Base-by-base conservation (phyloP, 2,329 filamentous ascomycete genomes). In the Calonectria montana region DNA sequence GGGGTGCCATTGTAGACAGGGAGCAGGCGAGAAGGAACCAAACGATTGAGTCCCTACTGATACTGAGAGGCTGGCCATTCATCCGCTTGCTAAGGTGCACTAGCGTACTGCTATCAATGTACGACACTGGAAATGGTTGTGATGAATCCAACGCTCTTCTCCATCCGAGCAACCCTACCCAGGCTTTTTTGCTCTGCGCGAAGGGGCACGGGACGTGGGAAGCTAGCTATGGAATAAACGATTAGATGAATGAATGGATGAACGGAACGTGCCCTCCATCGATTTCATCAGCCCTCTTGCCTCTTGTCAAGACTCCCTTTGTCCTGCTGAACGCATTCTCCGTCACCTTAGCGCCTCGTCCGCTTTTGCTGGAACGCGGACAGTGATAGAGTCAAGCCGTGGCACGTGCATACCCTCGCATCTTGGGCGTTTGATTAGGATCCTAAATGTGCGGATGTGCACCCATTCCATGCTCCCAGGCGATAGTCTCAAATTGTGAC, bases 391-490 rank as follows among this genome's bases (percentile, higher is more conserved):
- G 67, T 62, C 67, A 62, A 47, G 25, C 8, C n/a, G 35, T 27
- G 61, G 67, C 53, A 63, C 53, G 67, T 70, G 67, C 53, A 35
- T 65, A 43, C 61, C 21, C 41, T 45, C 53, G 65, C 62, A 62
- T 70, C 43, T 70, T 62, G 67, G 31, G 21, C 18, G 21, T 37
- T 65, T 50, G 27, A 53, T 53, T 50, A 29, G 41, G 53, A 29
- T 41, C 35, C 41, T 35, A 27, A 43, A 59, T 25, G 39, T 37
- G n/a, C 23, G 21, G 29, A 45, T 35, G 47, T 39, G 27, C 43
- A 37, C 57, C 18, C 47, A 43, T 6, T 21, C 53, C 53, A 39
- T 59, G 37, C 37, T 53, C 53, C 31, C 27, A 35, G 35, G 45
- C 27, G 21, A 39, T 25, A 47, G 39, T 62, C 27, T 63, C 59